Evolutionary conservation across 1,284 basidiomycete species (phyloP), one percentile per base, ranked within the genome.

Genomic region (Mycosarcoma mackinlayi): DNA sequence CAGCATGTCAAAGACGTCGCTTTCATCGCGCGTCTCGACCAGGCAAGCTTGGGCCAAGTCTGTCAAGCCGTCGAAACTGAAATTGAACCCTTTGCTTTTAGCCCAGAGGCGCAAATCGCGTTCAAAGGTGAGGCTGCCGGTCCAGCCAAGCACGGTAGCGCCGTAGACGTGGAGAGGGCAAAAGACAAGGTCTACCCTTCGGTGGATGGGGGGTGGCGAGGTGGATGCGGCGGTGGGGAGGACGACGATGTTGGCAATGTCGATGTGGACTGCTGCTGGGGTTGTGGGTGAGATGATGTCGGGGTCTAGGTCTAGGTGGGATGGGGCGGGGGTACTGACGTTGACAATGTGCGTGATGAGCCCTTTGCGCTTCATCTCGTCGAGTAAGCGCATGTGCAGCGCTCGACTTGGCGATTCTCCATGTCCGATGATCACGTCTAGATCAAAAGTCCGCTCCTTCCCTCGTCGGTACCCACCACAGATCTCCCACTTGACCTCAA

Each of bases 191-290:
- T 74, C 64, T 1, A 71, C 68, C 4, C 68, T 33, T 10, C 54
- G 28, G 19, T 56, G 75, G 23, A 68, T 53, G 5, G 71, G 46
- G 1, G 19, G 19, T 1, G 55, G 31, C 2, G 46, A 30, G 1
- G 13, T 16, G 19, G 25, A 13, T 1, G 50, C n/a, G 21, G 24
- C 25, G 2, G 49, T 50, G 8, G 75, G 66, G 11, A 73, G 53
- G 24, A 77, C 57, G 38, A 78, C 76, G 25, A 78, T 69, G 54
- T 78, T 74, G 7, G 76, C 76, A 2, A 78, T 62, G 21, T 76
- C 73, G 37, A 76, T 55, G 27, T 68, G 60, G 1, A 55, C 47
- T 3, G 27, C 30, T 19, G 14, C 23, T 6, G 24, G 7, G n/a
- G 11, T 18, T 5, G 44, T 40, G 7, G 37, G n/a, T n/a, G n/a